Conservation (phyloP, 2,329 filamentous ascomycete genomes). For the Cylindrodendrum hubeiense region DNA sequence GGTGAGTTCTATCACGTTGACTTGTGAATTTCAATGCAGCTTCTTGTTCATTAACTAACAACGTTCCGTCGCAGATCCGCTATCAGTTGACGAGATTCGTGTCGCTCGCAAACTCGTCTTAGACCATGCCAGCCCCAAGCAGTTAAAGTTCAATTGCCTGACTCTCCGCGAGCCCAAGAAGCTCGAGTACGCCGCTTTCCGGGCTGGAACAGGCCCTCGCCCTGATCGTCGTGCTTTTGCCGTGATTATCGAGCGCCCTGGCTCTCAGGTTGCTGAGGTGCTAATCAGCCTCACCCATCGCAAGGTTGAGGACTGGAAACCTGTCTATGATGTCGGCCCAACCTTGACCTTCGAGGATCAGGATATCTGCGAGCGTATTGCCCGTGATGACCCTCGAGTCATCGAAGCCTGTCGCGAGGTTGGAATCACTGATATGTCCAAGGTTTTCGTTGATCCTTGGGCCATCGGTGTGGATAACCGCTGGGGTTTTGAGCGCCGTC, state of each 20-base stretch:
- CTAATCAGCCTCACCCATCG: constrained; percentile 60
- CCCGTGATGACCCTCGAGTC: constrained; percentile 77
- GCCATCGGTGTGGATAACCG: constrained; percentile 86
- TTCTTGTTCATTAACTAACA: background rate
- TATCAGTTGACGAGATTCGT: constrained; percentile 67
- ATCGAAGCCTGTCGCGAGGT: constrained; percentile 82
- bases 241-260: constrained; percentile 59
- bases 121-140: constrained; percentile 48
- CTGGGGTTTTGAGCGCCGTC: constrained; percentile 77
- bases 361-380: constrained; percentile 77
- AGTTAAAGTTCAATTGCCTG: constrained; percentile 71
- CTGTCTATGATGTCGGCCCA: constrained; percentile 59
- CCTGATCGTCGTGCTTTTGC: constrained; percentile 63
- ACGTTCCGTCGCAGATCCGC: constrained; percentile 56
- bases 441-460: constrained; percentile 88
- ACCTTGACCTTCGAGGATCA: constrained; percentile 83
- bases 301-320: constrained; percentile 59
- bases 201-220: constrained; percentile 61
- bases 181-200: constrained; percentile 71
- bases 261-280: constrained; percentile 60
- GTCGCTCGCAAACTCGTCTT: constrained; percentile 62
- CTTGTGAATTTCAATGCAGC: too few relatives aligned
- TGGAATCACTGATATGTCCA: constrained; percentile 85
- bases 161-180: constrained; percentile 76
- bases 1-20: constrained; percentile 39